Base-by-base conservation (phyloP, 805 yeast genomes). In the Ascoidea asiatica region DNA sequence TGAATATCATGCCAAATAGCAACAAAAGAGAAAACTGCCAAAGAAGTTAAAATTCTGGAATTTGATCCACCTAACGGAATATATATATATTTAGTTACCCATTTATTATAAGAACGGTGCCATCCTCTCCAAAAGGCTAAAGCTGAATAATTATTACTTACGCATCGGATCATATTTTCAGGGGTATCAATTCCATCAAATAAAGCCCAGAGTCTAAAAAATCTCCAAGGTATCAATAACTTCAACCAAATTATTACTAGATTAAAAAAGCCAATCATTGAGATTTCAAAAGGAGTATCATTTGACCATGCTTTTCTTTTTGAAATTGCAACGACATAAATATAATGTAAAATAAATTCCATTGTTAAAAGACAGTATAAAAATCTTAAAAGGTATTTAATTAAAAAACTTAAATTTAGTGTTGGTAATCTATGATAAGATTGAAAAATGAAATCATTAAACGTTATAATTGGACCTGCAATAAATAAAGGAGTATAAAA, bases 1-100 rank as follows among this genome's bases (percentile, higher is more conserved):
- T 92, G 89, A 51, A 92, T 89, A 57, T 92, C 99, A 64, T 92
- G 99, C 99, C 99, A 92, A 23, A 92, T 66, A 2, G 98, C 97
- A 19, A 92, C 98, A 63, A 92, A 92, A 15, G 95, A 77, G 58
- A 92, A 92, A 15, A 90, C 97, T 8, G 89, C 75, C 35, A 90
- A 63, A 8, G 89, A 78, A 49, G 90, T 88, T 41, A 83, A 52
- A 6, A 90, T 63, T 50, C 97, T 70, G 53, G 79, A 74, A 6
- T 63, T 66, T 0, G 83, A 70, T 0, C 97, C 96, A 8, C 97
- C 97, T 48, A 92, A 64, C 2, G 98, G 98, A 19, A 92, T 71
- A 54, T 92, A 92, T 38, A 92, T 73, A 60, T 92, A 92, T 49
- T 95, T 71, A 21, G 84, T 73, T 33, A 85, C 82, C 95, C 96